Conservation (phyloP, 495 filamentous ascomycete genomes). For the Viridothelium virens region DNA sequence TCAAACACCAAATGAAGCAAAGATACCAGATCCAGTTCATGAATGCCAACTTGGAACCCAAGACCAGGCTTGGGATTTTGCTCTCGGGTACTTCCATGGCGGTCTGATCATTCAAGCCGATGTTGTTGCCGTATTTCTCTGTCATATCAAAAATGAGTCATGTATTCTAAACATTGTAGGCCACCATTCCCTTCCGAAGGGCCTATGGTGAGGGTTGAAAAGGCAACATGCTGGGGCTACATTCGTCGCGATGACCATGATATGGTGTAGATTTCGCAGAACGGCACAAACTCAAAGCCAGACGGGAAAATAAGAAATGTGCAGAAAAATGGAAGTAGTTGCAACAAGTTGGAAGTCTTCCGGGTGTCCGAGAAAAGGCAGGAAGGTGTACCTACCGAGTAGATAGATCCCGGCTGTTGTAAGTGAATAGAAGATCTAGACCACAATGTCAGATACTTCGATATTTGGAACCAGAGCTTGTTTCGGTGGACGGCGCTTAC, state of each 20-base stretch:
- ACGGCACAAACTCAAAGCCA: no score
- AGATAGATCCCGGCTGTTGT: slow-evolving; percentile 5
- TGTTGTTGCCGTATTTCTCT: slow-evolving; percentile 9
- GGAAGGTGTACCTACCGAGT: background rate
- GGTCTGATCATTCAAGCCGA: slow-evolving; percentile 3
- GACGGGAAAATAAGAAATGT: no score
- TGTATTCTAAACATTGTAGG: background rate
- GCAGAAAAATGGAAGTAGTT: no score
- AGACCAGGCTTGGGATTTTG: slow-evolving; percentile 1
- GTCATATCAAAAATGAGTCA: background rate
- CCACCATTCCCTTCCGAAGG: background rate
- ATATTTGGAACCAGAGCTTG: background rate
- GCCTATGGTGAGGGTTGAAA: background rate
- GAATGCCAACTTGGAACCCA: slow-evolving; percentile 2
- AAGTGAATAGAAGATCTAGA: background rate
- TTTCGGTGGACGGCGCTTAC: background rate
- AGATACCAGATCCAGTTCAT: slow-evolving; percentile 12
- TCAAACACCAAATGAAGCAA: slow-evolving; percentile 5
- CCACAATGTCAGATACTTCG: background rate
- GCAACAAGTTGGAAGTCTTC: background rate
- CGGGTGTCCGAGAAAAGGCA: background rate
- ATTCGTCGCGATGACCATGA: no score
- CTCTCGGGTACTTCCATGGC: slow-evolving; percentile 6
- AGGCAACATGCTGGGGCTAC: no score
- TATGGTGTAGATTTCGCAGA: no score